Evolutionary conservation across 306 rosid genomes (phyloP), one percentile per base, ranked within the genome.

Genomic region (Acacia confusa): DNA sequence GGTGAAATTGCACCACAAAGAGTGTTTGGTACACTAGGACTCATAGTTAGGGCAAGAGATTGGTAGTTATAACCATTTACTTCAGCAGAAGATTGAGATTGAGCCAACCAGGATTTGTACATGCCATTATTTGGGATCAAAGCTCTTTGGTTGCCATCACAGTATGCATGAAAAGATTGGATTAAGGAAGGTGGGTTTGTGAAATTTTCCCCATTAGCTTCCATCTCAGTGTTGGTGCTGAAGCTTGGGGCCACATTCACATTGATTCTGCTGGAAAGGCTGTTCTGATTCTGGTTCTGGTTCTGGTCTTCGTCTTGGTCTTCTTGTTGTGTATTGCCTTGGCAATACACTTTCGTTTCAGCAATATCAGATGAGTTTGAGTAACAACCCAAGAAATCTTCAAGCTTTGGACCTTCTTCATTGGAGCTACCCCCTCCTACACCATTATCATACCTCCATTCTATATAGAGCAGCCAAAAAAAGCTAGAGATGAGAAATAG

Each of bases 301-400:
- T 81, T 16, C 9, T 34, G 19, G 53, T 47, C 53, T 71, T 88
- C 8, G 40, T 36, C 40, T 36, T 36, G 92, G 86, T 69, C 74
- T 41, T 83, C 87, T 45, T 75, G 81, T 36, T 78, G 87, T 10
- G 87, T 1, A 61, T 20, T 79, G 43, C 79, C 71, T 25, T 84
- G 91, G 79, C 85, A 86, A 27, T 84, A 86, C 78, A 84, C 88
- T 82, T 90, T 88, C 28, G 85, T 60, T 84, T 90, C 94, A 55
- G 82, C 74, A 40, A 85, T 70, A 69, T 69, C 27, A 13, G 88
- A 81, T 0, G 98, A 87, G 88, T 84, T 95, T 14, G 97, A 88
- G 91, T 95, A 95, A 52, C 97, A 88, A 20, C 99, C 99, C 82
- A 95, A 83, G 86, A 95, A 95, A 70, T 95, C 97, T 84, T 95